Base-by-base conservation (phyloP, 768 basidiomycete genomes). In the Tricholoma bakamatsutake region DNA sequence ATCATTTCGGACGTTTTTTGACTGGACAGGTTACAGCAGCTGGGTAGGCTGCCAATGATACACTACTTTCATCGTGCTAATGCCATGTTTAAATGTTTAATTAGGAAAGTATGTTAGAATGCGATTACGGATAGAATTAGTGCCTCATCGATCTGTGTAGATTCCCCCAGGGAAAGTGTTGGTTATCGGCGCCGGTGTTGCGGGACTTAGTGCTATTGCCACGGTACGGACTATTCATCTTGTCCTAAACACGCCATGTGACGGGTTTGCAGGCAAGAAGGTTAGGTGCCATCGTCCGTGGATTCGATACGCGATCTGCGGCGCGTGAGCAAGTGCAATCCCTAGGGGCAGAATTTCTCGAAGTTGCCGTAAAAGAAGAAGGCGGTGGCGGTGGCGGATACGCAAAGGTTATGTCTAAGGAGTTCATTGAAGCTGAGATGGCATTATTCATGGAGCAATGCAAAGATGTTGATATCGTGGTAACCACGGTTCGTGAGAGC, bases 1-100 rank as follows among this genome's bases (percentile, higher is more conserved):
- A 91, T 68, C 82, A 89, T 65, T 94, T 94, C 63, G 91, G 91
- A 64, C 78, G 92, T 61, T 93, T 91, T 73, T 76, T 94, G 61
- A 92, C 92, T 33, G 92, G 92, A 63, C 92, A 94, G 69, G 90
- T 91, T 53, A 94, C 92, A 5, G 92, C 92, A 56, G 91, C 90
- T 68, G 90, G 89, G 87, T 90, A 67, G 67, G 85, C 76, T 46
- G 31, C 5, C 24, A 45, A 13, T 45, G 5, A 27, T 27, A 3
- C n/a, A n/a, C 27, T 31, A 48, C 15, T 8, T 17, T n/a, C n/a
- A n/a, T 31, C 3, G 28, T 30, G n/a, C 15, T 48, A 15, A 48
- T 27, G 15, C 43, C 39, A 56, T 48, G 48, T 30, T 33, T 43
- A 1, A 40, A 39, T 53, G 1, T 33, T 28, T 3, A 30, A 47